Evolutionary conservation across 306 rosid species (phyloP).

Genomic region (Quercus agrifolia): DNA sequence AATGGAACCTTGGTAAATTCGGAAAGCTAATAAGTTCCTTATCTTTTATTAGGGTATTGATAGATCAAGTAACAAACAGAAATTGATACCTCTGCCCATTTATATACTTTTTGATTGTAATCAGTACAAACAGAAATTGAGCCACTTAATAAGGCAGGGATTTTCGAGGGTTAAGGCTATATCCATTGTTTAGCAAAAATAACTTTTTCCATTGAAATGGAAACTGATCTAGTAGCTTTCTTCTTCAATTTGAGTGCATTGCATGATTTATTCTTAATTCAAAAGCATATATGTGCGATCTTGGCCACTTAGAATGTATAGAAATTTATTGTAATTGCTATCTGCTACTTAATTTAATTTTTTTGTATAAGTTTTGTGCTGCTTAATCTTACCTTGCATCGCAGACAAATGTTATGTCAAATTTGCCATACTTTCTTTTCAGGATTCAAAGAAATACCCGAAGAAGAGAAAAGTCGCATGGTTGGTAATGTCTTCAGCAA

Average conservation of each 20-base stretch:
- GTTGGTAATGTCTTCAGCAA: constrained; percentile 86
- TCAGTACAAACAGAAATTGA: not conserved
- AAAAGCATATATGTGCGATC: not conserved
- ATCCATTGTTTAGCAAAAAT: not conserved
- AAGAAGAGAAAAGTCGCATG: constrained; percentile 82
- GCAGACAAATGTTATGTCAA: not conserved
- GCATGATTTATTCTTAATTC: not conserved
- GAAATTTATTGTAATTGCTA: not conserved
- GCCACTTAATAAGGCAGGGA: not conserved
- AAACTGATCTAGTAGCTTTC: not conserved
- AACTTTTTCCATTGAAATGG: not conserved
- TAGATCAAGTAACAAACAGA: not conserved
- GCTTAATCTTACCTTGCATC: not conserved
- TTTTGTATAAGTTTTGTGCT: not conserved
- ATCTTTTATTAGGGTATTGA: not conserved
- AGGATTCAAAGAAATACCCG: constrained; percentile 85
- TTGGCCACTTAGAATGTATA: not conserved
- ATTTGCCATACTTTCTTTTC: not conserved
- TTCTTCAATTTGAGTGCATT: not conserved
- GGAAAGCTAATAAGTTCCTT: not conserved
- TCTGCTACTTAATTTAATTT: not conserved
- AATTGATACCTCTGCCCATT: no score
- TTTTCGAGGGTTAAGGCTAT: not conserved
- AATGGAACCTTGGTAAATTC: not conserved
- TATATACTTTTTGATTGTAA: no score